A percentile compares a stretch with the other conserved stretches of the same genome.
Conservation (phyloP, 169 alveolate genomes). For the Plasmodium vinckei region DNA sequence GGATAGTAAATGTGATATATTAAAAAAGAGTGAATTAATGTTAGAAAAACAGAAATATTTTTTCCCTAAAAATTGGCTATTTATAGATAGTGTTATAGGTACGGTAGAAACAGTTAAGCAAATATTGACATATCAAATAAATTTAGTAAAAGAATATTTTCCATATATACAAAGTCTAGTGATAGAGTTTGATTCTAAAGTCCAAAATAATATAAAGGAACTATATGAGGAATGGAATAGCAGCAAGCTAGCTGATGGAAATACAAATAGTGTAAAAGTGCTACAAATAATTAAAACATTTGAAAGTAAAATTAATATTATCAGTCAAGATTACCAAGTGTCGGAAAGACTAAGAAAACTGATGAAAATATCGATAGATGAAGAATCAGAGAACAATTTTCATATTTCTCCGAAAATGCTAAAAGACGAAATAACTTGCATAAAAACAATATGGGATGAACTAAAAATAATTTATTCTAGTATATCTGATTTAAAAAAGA, state of each 20-base stretch:
- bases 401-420: conserved; percentile 89
- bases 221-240: conserved; percentile 76
- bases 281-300: conserved; percentile 60
- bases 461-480: conserved; percentile 87
- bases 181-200: conserved; percentile 66
- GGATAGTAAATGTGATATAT: conserved; percentile 90
- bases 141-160: conserved; percentile 64
- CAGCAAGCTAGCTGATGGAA: conserved; percentile 72
- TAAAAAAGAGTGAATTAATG: conserved; percentile 91
- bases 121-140: conserved; percentile 73
- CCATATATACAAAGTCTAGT: conserved; percentile 73
- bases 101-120: conserved; percentile 93
- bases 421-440: conserved; percentile 89
- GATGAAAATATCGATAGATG: conserved; percentile 35
- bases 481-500: conserved; percentile 88
- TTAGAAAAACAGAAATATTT: conserved; percentile 92
- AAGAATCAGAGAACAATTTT: conserved; percentile 87
- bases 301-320: conserved; percentile 57
- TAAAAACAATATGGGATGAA: conserved; percentile 93
- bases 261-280: conserved; percentile 64
- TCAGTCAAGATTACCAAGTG: conserved; percentile 39
- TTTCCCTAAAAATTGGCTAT: conserved; percentile 94
- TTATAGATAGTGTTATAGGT: conserved; percentile 94
- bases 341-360: conserved; percentile 36
- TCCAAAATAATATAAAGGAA: conserved; percentile 43